These are phyloP conservation scores for Trichoderma atroviride DNA, from an alignment of 2,329 filamentous ascomycete species.

Conservation along the genomic window DNA sequence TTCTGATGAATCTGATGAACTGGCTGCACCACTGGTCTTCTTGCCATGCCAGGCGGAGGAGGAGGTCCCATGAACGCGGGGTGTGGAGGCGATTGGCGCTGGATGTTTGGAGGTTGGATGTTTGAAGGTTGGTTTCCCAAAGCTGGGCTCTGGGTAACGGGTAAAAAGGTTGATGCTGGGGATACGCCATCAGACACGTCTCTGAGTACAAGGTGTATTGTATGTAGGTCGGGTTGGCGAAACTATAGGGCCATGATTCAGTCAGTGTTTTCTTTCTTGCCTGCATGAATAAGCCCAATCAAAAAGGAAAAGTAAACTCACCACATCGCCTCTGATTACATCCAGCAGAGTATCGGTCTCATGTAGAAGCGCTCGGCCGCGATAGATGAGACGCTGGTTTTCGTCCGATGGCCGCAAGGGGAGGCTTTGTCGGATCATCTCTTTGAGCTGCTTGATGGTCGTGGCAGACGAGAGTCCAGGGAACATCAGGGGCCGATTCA, in stretches of 20 bases:
- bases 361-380: conserved; percentile 57
- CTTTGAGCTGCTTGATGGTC: conserved; percentile 61
- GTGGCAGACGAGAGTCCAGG: conserved; percentile 52
- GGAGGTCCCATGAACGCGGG: conserved; percentile 33
- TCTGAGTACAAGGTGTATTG: conserved; percentile 57
- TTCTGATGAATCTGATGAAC: conserved; percentile 33
- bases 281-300: background rate
- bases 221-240: conserved; percentile 50
- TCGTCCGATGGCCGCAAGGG: conserved; percentile 55
- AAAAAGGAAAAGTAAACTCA: conserved; percentile 39
- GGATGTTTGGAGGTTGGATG: conserved; percentile 30
- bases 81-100: conserved; percentile 27
- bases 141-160: conserved; percentile 36
- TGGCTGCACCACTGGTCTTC: conserved; percentile 38
- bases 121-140: conserved; percentile 32
- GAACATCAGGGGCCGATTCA: conserved; percentile 55
- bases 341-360: conserved; percentile 60
- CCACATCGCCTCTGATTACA: conserved; percentile 58
- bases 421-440: conserved; percentile 57
- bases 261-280: conserved; percentile 20
- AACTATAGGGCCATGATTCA: conserved; percentile 40
- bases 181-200: conserved; percentile 40
- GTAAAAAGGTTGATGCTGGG: conserved; percentile 33
- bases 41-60: conserved; percentile 35
- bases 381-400: conserved; percentile 62